These are phyloP conservation scores for Graphiopsis chlorocephala DNA, from an alignment of 2,329 filamentous ascomycete genomes.

Conservation along the genomic window DNA sequence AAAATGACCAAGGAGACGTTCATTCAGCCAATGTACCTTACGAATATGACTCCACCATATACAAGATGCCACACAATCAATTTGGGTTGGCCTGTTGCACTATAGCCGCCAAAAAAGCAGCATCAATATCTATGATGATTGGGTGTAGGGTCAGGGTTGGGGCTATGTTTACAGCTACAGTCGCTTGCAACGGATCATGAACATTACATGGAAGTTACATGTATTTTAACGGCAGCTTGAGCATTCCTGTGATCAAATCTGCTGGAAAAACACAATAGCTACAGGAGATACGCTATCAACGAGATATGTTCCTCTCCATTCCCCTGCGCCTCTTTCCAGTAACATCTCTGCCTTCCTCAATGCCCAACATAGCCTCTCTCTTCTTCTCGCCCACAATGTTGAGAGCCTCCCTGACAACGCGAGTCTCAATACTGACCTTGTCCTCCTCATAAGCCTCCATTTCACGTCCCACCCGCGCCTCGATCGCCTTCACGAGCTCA, in stretches of 20 bases:
- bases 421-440: slow-evolving; percentile 87
- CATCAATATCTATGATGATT: background rate
- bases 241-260: background rate
- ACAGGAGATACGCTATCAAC: background rate
- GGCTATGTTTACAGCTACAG: background rate
- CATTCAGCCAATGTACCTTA: background rate
- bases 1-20: background rate
- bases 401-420: slow-evolving; percentile 79
- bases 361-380: slow-evolving; percentile 82
- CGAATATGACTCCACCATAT: background rate
- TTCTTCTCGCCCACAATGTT: slow-evolving; percentile 96
- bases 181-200: no score
- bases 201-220: no score
- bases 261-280: background rate
- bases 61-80: background rate
- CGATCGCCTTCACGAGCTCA: slow-evolving; percentile 84
- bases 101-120: background rate
- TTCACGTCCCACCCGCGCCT: slow-evolving; percentile 72
- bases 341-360: slow-evolving; percentile 89
- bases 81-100: background rate
- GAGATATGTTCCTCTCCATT: slow-evolving; percentile 2
- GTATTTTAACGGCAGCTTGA: background rate
- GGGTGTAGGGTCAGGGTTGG: background rate
- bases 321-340: slow-evolving; percentile 63
- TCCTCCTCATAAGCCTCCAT: slow-evolving; percentile 86